Conservation (phyloP, 208 protist genomes). For the Crithidia sp. region DNA sequence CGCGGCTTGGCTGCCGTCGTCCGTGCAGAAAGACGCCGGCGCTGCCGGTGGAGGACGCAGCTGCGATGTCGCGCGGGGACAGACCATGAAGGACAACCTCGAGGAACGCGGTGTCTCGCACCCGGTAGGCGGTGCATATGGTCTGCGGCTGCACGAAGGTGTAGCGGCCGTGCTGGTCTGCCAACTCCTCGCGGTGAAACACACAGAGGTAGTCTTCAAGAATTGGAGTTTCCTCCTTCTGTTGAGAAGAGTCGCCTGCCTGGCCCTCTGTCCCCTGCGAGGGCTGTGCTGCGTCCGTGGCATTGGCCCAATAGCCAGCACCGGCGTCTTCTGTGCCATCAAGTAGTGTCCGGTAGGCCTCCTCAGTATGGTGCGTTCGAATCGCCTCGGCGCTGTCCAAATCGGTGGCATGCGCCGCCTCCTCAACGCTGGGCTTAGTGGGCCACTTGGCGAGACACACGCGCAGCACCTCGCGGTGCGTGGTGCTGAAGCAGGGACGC, state of each 20-base stretch:
- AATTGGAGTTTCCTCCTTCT: background rate
- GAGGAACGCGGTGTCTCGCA: constrained; percentile 45
- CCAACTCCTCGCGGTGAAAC: constrained; percentile 77
- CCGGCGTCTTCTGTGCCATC: background rate
- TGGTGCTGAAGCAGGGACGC: constrained; percentile 55
- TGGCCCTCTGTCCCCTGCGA: no score
- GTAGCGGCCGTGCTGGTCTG: constrained; percentile 60
- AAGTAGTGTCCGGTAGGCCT: constrained; percentile 22
- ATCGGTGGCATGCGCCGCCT: background rate
- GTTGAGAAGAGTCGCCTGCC: no score
- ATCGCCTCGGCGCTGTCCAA: constrained; percentile 22
- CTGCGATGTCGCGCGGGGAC: constrained; percentile 51
- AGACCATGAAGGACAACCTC: constrained; percentile 67
- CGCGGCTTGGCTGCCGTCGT: constrained; percentile 25
- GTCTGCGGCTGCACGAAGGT: constrained; percentile 53
- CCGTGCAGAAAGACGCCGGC: constrained; percentile 74
- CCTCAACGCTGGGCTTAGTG: constrained; percentile 11
- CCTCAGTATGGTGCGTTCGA: constrained; percentile 20
- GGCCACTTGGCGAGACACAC: constrained; percentile 70
- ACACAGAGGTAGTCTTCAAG: constrained; percentile 75
- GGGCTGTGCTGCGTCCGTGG: no score
- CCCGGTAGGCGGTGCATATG: constrained; percentile 67
- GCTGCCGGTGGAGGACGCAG: constrained; percentile 24
- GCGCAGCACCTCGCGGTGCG: constrained; percentile 60
- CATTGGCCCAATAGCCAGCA: background rate